phyloP scores from a whole-genome alignment of 1,139 yeast genomes.

The Ogataea hybrid region DNA sequence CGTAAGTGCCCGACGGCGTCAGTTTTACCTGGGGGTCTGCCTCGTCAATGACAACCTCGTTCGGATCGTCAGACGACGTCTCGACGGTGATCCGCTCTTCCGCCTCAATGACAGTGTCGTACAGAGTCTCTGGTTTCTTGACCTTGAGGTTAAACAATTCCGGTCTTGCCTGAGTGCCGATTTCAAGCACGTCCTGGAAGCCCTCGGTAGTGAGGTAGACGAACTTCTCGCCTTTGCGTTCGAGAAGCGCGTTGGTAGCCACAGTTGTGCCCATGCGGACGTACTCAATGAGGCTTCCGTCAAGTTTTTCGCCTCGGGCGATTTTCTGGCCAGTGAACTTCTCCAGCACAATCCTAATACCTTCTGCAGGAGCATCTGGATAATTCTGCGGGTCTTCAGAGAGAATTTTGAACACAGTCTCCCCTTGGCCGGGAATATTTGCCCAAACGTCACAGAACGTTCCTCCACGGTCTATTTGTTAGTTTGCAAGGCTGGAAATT shows the following conservation, averaged over 20 bases:
- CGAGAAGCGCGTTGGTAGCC: slow-evolving; percentile 70
- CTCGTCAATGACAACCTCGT: slow-evolving; percentile 29
- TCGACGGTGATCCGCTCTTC: slow-evolving; percentile 35
- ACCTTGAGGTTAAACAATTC: slow-evolving; percentile 62
- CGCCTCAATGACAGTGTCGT: slow-evolving; percentile 48
- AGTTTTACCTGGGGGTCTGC: slow-evolving; percentile 34
- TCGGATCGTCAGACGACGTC: slow-evolving; percentile 31
- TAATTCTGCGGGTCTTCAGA: slow-evolving; percentile 88
- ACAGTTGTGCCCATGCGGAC: slow-evolving; percentile 81
- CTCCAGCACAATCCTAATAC: slow-evolving; percentile 75
- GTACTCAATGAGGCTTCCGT: slow-evolving; percentile 47
- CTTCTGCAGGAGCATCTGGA: slow-evolving; percentile 88
- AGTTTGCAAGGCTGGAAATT: not conserved
- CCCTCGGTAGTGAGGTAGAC: slow-evolving; percentile 65
- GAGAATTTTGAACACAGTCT: slow-evolving; percentile 59
- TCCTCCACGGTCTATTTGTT: slow-evolving; percentile 54
- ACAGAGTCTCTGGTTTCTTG: slow-evolving; percentile 54
- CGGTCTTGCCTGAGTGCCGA: slow-evolving; percentile 77
- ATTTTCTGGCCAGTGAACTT: slow-evolving; percentile 48
- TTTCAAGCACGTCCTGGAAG: slow-evolving; percentile 57
- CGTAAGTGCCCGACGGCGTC: slow-evolving; percentile 37
- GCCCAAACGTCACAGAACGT: slow-evolving; percentile 77
- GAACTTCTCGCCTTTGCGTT: slow-evolving; percentile 62
- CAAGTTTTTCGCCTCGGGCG: slow-evolving; percentile 44
- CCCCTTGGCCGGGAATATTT: slow-evolving; percentile 46